Percentiles rank a stretch among this genome's conserved stretches.
Conservation (phyloP, 805 yeast genomes). For the Metschnikowia corniflorae region DNA sequence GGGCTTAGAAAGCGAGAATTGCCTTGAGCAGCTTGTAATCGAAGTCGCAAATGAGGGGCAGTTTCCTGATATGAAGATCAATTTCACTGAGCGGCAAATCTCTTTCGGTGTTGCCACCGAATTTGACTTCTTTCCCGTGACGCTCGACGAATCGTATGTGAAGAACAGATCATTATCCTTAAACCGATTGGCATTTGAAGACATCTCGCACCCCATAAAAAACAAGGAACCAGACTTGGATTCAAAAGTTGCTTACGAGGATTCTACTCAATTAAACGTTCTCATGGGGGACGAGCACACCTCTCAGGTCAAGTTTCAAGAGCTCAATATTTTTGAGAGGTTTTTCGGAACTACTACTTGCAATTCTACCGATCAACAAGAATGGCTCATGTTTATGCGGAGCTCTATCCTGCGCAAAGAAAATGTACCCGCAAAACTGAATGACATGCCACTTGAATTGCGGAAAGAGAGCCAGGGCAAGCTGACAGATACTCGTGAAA, state of each 20-base stretch:
- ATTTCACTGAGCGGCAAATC: conserved; percentile 25
- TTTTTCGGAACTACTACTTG: conserved; percentile 9
- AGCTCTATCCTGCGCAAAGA: conserved; percentile 29
- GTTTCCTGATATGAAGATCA: conserved; percentile 25
- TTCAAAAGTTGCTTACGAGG: conserved; percentile 3
- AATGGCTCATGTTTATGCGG: conserved; percentile 20
- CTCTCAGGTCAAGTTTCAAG: too few relatives aligned
- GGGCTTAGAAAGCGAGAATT: conserved; percentile 17
- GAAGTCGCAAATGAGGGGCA: conserved; percentile 30
- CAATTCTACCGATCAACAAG: conserved; percentile 11
- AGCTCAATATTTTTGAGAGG: conserved; percentile 8
- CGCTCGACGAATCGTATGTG: conserved; percentile 22
- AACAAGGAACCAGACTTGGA: too few relatives aligned
- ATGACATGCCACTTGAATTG: too few relatives aligned
- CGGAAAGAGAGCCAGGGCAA: too few relatives aligned
- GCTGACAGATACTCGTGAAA: conserved; percentile 14
- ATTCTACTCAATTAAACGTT: not conserved
- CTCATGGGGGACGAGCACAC: conserved; percentile 3
- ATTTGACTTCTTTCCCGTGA: conserved; percentile 14
- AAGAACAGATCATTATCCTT: conserved; percentile 20
- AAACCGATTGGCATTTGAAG: conserved; percentile 10
- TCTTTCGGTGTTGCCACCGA: conserved; percentile 9
- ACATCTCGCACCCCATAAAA: conserved; percentile 16
- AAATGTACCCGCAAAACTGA: too few relatives aligned
- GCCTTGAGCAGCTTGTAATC: conserved; percentile 28